A percentile compares a stretch with the other conserved stretches of the same genome.
Conservation (phyloP, 2,329 filamentous ascomycete genomes). For the Beauveria varroae region DNA sequence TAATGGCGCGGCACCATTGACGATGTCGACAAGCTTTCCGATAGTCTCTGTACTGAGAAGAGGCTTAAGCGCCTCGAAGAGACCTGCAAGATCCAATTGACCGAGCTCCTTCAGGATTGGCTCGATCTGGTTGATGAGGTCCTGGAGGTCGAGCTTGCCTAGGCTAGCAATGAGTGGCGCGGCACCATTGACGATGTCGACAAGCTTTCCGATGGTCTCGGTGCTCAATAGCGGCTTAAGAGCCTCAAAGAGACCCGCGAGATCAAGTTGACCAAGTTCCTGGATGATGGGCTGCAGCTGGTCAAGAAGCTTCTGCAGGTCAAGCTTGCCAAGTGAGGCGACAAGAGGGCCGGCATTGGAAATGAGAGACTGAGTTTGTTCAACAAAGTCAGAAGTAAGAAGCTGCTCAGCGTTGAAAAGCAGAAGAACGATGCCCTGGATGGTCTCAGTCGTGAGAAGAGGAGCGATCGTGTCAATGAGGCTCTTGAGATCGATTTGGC, state of each 20-base stretch:
- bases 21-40: conserved; percentile 7
- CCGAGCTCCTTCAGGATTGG: conserved; percentile 20
- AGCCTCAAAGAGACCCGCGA: conserved; percentile 12
- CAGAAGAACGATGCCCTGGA: conserved; percentile 14
- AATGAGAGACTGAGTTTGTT: conserved; percentile 15
- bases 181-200: neutral
- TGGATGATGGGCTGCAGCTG: conserved; percentile 23
- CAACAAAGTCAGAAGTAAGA: conserved; percentile 11
- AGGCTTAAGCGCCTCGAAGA: conserved; percentile 14
- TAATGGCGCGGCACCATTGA: conserved; percentile 8
- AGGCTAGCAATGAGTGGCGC: conserved; percentile 7
- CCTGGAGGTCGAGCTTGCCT: conserved; percentile 10
- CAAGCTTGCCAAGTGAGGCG: conserved; percentile 9
- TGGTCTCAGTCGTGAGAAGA: conserved; percentile 9
- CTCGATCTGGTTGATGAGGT: conserved; percentile 19
- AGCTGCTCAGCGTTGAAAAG: conserved; percentile 13
- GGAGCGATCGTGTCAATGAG: conserved; percentile 15
- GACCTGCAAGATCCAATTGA: conserved; percentile 12
- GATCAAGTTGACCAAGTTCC: conserved; percentile 13
- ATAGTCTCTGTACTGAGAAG: conserved; percentile 9
- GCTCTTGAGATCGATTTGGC: conserved; percentile 14
- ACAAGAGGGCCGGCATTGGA: conserved; percentile 9
- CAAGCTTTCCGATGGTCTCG: conserved; percentile 10
- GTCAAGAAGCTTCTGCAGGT: conserved; percentile 16
- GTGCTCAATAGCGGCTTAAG: conserved; percentile 9